Evolutionary conservation across 306 rosid species (phyloP), one percentile per base, ranked within the genome.

Genomic region (Malus sieversii): DNA sequence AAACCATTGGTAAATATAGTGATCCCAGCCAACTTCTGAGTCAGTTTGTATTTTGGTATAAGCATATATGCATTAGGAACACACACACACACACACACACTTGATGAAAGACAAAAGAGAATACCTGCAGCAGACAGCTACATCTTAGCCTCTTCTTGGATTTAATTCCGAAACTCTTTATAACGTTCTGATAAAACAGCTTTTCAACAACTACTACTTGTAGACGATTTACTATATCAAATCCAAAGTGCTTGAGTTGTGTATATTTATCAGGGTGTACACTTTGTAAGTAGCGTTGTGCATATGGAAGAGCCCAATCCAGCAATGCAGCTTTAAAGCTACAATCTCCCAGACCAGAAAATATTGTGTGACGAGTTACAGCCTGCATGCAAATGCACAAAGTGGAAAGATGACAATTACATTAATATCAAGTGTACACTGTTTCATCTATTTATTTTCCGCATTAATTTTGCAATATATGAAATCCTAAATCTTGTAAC

Each of bases 341-440:
- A 77, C 82, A 69, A 78, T 90, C 92, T 80, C 77, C 83, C 80
- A 75, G 76, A 77, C 97, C 96, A 83, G 85, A 72, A 86, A 79
- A 86, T 82, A 90, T 85, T 71, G 98, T 91, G 83, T 95, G 92
- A 19, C 89, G 98, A 75, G 93, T 90, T 51, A 95, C 96, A 80
- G 89, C 88, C 98, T 95, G 93, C 88, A 89, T 46, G 58, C 14
- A 78, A 71, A 81, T 51, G 66, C 18, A 70, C 35, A 53, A 66
- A 79, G 48, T 32, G 38, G 10, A 57, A 57, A 20, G 38, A 20
- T 35, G 23, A 72, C 4, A 59, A 59, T 9, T 22, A 59, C 15
- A 23, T 59, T 59, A 23, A 33, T 59, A 29, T 58, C 38, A 58
- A 18, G 35, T 8, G 23, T 23, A 58, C n/a, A 35, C 53, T 12